Evolutionary conservation across 768 basidiomycete species (phyloP), one percentile per base, ranked within the genome.

Genomic region (Tylopilus rubrobrunneus): DNA sequence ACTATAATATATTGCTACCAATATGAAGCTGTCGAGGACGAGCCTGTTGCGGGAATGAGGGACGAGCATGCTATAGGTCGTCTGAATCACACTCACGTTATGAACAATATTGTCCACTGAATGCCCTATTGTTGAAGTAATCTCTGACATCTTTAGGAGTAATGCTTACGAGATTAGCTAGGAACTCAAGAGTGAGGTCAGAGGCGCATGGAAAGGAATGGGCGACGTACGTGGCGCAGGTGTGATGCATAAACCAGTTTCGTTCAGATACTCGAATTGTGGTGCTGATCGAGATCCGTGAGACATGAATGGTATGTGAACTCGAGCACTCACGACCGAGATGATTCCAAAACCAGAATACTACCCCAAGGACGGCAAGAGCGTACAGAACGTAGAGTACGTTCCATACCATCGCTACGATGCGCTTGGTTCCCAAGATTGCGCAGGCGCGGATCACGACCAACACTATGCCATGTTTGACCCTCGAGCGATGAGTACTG

Each of bases 401-500:
- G 31, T 46, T 52, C 15, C 44, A 33, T 2, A 19, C 2, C 0
- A 29, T 2, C 5, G 43, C 34, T 8, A 60, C 3, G 42, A 31
- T 15, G 28, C 47, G 59, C 7, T 34, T 49, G 44, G 51, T 58
- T 25, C 62, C 49, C 49, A 59, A 39, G 33, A 68, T 60, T 12
- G 64, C 67, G 44, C 64, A 68, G 8, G 60, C 55, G 5, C 69
- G 60, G 41, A 66, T 46, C n/a, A 54, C 52, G 8, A 68, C 59
- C 41, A 70, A 49, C 17, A 68, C 67, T 68, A 25, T 1, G 25
- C 4, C 31, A 31, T 25, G 25, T 21, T 19, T 25, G 0, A 12
- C 5, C 3, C 17, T 52, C 21, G 44, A 19, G 36, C 31, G 31
- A 31, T 8, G 10, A 31, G 31, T 11, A 31, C 31, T 31, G 10